A percentile compares a stretch with the other conserved stretches of the same genome.
These are phyloP conservation scores for Clathrus columnatus DNA, from an alignment of 768 basidiomycete species.

Conservation along the genomic window DNA sequence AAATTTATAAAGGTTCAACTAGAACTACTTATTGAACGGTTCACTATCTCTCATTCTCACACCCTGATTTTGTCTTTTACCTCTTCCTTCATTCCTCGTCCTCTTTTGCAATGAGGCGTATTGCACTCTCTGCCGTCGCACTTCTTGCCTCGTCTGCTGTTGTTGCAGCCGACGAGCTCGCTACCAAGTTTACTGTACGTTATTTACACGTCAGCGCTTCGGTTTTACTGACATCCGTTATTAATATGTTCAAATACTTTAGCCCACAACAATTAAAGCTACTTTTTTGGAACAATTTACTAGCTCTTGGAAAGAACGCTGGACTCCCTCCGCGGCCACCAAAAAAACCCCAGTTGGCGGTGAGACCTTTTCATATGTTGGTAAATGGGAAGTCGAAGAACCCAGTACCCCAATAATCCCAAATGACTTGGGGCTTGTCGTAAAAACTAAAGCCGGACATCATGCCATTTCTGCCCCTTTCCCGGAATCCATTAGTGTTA, in stretches of 20 bases:
- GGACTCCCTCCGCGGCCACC: conserved; percentile 95
- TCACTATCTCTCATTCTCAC: conserved; percentile 25
- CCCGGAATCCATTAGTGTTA: conserved; percentile 65
- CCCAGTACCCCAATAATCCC: conserved; percentile 65
- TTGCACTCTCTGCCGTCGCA: conserved; percentile 68
- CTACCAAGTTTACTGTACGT: conserved; percentile 63
- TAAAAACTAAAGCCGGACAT: conserved; percentile 94
- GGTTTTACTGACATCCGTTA: conserved; percentile 12
- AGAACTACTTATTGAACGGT: not conserved
- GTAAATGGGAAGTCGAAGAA: conserved; percentile 94
- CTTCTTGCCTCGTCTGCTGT: conserved; percentile 58
- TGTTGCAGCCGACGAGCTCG: conserved; percentile 29
- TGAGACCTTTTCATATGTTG: conserved; percentile 96
- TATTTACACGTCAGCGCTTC: not conserved
- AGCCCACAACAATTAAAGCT: conserved; percentile 75
- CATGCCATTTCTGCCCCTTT: conserved; percentile 98
- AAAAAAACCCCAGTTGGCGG: conserved; percentile 95
- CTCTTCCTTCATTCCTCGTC: conserved; percentile 25
- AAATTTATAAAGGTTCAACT: conserved; percentile 3
- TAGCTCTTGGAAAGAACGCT: conserved; percentile 80
- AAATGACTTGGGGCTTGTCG: conserved; percentile 88
- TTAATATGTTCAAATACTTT: not conserved
- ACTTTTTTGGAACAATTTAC: conserved; percentile 97
- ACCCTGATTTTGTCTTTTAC: conserved; percentile 27
- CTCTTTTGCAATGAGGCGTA: conserved; percentile 70